phyloP scores from a whole-genome alignment of 1,284 basidiomycete genomes.

The Cryptococcus wingfieldii region DNA sequence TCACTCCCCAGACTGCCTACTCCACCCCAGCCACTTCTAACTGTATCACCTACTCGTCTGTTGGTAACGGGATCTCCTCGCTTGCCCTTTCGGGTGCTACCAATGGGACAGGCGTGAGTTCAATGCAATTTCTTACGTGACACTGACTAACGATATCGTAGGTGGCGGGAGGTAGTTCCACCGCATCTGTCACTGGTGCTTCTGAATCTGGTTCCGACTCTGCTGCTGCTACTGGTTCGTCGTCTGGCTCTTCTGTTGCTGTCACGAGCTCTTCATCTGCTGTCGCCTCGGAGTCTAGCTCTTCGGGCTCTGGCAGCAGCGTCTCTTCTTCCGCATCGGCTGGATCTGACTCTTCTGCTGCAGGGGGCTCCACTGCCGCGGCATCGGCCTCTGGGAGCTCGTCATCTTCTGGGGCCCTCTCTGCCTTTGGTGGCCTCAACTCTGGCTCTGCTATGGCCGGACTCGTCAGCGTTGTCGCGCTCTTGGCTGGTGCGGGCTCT shows the following conservation, averaged over 20 bases:
- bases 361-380: constrained; percentile 9
- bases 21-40: constrained; percentile 46
- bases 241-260: constrained; percentile 6
- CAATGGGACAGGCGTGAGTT: background rate
- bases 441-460: constrained; percentile 21
- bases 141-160: no score
- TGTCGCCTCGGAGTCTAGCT: background rate
- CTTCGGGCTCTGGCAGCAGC: constrained; percentile 1
- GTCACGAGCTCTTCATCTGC: background rate
- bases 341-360: constrained; percentile 13
- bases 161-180: constrained; percentile 5
- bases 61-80: constrained; percentile 35
- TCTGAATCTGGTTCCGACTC: constrained; percentile 10
- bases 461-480: constrained; percentile 24
- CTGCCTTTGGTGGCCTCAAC: constrained; percentile 13
- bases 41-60: constrained; percentile 46
- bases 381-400: constrained; percentile 7
- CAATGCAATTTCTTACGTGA: no score
- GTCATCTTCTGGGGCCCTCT: constrained; percentile 12
- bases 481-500: constrained; percentile 37
- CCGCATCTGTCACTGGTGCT: background rate
- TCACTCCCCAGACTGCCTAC: constrained; percentile 41
- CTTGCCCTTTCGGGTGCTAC: constrained; percentile 20
- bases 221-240: constrained; percentile 8
- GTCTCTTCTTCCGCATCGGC: constrained; percentile 12